Percentiles rank a stretch among this genome's conserved stretches.
These are phyloP conservation scores for Zopfia rhizophila DNA, from an alignment of 2,329 filamentous ascomycete genomes.

Conservation along the genomic window DNA sequence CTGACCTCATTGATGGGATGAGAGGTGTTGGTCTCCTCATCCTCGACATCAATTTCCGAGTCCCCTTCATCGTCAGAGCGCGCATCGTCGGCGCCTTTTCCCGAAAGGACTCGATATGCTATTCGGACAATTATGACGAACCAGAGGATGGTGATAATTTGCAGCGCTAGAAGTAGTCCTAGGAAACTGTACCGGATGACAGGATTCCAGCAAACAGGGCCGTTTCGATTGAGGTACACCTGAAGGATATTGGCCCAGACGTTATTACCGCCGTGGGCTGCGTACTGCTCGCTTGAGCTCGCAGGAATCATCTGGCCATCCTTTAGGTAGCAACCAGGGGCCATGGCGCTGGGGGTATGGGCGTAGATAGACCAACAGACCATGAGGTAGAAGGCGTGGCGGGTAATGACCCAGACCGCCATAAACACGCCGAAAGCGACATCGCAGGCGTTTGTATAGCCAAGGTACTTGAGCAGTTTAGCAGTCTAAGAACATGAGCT, in stretches of 20 bases:
- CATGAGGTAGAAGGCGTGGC: constrained; percentile 81
- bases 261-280: constrained; percentile 53
- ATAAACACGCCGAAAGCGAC: constrained; percentile 87
- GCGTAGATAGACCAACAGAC: constrained; percentile 85
- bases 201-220: constrained; percentile 81
- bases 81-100: constrained; percentile 82
- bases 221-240: constrained; percentile 76
- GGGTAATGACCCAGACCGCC: constrained; percentile 81
- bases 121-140: constrained; percentile 89
- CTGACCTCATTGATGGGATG: constrained; percentile 38
- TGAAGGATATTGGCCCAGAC: constrained; percentile 72
- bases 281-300: constrained; percentile 60
- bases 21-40: constrained; percentile 25
- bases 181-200: constrained; percentile 82
- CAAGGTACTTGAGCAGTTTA: constrained; percentile 90
- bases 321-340: constrained; percentile 74
- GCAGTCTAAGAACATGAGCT: constrained; percentile 69
- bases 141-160: constrained; percentile 85
- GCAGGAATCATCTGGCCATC: constrained; percentile 66
- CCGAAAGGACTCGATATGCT: constrained; percentile 80
- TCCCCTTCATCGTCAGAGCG: constrained; percentile 88
- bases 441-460: constrained; percentile 80
- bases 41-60: constrained; percentile 60
- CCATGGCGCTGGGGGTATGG: constrained; percentile 70
- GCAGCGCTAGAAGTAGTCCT: constrained; percentile 77